A percentile compares a stretch with the other conserved stretches of the same genome.
These are phyloP conservation scores for Linnemannia exigua DNA, from an alignment of 192 early-diverging fungal genomes.

Conservation along the genomic window DNA sequence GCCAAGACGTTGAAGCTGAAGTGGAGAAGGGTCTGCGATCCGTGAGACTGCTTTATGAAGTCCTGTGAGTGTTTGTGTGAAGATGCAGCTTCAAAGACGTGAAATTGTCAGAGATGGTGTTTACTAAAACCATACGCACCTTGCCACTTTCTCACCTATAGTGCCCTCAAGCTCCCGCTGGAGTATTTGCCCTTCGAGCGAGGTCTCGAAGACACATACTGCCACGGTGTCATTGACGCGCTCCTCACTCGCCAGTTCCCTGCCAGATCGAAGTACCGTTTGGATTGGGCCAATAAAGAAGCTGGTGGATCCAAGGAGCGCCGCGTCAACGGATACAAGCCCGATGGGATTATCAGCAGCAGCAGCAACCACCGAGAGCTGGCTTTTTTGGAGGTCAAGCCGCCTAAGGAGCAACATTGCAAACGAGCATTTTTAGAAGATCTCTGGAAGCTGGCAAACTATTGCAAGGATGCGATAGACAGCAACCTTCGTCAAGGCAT, in stretches of 20 bases:
- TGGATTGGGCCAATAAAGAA: constrained; percentile 27
- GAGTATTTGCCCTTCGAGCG: constrained; percentile 8
- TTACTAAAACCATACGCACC: background rate
- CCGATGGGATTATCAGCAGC: constrained; percentile 25
- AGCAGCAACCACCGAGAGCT: background rate
- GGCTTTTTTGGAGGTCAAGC: constrained; percentile 29
- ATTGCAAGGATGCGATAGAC: constrained; percentile 17
- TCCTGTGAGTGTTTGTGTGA: constrained; percentile 15
- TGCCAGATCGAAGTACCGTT: background rate
- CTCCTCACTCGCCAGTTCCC: constrained; percentile 25
- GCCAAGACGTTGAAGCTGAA: background rate
- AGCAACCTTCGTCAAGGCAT: background rate
- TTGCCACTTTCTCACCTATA: background rate
- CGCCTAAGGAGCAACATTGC: constrained; percentile 1
- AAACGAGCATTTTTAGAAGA: background rate
- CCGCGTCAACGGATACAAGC: constrained; percentile 13
- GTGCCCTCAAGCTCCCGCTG: constrained; percentile 11
- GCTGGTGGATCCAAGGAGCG: constrained; percentile 21
- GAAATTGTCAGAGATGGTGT: background rate
- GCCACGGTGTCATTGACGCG: constrained; percentile 20
- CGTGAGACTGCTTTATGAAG: constrained; percentile 10
- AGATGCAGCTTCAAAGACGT: background rate
- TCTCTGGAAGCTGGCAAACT: constrained; percentile 19
- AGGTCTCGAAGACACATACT: constrained; percentile 29
- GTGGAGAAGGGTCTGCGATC: background rate